These are phyloP conservation scores for Huntiella decipiens DNA, from an alignment of 2,329 filamentous ascomycete species.

Conservation along the genomic window DNA sequence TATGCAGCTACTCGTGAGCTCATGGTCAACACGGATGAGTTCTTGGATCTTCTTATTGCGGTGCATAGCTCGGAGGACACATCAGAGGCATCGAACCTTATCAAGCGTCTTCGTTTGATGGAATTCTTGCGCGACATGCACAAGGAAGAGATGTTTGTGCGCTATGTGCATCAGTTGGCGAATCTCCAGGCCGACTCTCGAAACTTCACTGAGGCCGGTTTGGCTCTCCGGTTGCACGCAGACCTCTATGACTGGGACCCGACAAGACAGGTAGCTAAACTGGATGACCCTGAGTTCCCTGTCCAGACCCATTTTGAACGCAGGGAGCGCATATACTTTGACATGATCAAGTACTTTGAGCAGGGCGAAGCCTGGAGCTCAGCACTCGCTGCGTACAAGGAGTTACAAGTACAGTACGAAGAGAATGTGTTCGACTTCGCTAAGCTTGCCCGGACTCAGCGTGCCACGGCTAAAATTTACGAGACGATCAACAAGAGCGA, in stretches of 20 bases:
- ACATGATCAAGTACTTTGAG: constrained; percentile 89
- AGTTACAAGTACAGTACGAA: constrained; percentile 84
- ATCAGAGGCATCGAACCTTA: constrained; percentile 62
- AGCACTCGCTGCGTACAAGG: constrained; percentile 71
- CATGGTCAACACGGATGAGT: constrained; percentile 70
- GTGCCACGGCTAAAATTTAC: constrained; percentile 82
- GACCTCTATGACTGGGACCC: constrained; percentile 88
- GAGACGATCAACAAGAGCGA: constrained; percentile 73
- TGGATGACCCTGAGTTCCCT: constrained; percentile 59
- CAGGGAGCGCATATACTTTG: constrained; percentile 79
- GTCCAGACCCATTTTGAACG: constrained; percentile 77
- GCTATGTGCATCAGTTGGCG: constrained; percentile 85
- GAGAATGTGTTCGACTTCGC: constrained; percentile 75
- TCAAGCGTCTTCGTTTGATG: constrained; percentile 81
- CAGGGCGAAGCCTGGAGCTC: constrained; percentile 88
- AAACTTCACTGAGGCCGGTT: constrained; percentile 71
- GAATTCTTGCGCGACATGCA: constrained; percentile 93
- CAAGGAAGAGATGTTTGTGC: constrained; percentile 89
- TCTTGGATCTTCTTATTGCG: constrained; percentile 75
- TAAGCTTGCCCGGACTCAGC: constrained; percentile 74
- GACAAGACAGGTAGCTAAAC: constrained; percentile 40
- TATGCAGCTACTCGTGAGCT: constrained; percentile 60
- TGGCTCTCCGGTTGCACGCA: constrained; percentile 76
- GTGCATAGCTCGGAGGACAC: constrained; percentile 60
- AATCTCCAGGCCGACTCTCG: constrained; percentile 54